These are phyloP conservation scores for Fusarium nematophilum DNA, from an alignment of 2,329 filamentous ascomycete genomes.

Conservation along the genomic window DNA sequence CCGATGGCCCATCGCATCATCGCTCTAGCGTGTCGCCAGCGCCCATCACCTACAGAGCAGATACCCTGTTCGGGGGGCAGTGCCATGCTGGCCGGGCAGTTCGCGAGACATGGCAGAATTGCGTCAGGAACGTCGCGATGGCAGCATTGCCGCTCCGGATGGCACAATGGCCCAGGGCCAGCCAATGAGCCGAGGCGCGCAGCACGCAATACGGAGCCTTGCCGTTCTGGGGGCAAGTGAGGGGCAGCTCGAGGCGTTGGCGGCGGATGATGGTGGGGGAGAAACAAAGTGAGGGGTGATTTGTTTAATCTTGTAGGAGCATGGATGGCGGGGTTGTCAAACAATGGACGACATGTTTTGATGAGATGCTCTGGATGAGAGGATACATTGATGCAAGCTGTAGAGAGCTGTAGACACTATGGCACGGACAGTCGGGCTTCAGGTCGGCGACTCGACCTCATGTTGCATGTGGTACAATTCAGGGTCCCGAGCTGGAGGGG, in stretches of 20 bases:
- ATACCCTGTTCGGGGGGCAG: not conserved
- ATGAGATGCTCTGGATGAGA: too few relatives aligned
- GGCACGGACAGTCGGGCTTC: too few relatives aligned
- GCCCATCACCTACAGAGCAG: slow-evolving; percentile 8
- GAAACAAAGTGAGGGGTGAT: slow-evolving; percentile 17
- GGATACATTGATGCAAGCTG: slow-evolving; percentile 21
- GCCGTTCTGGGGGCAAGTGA: slow-evolving; percentile 41
- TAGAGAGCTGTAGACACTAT: not conserved
- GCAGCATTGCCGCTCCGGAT: slow-evolving; percentile 40
- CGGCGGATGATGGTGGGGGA: slow-evolving; percentile 25
- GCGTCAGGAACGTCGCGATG: slow-evolving; percentile 43
- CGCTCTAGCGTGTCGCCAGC: slow-evolving; percentile 4
- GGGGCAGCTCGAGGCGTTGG: slow-evolving; percentile 25
- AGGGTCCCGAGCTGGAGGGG: not conserved
- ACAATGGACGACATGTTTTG: not conserved
- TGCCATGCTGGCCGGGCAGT: too few relatives aligned
- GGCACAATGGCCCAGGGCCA: slow-evolving; percentile 34
- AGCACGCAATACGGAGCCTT: slow-evolving; percentile 44
- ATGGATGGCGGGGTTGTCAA: slow-evolving; percentile 29
- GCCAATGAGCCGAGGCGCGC: slow-evolving; percentile 32
- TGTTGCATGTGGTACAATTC: too few relatives aligned
- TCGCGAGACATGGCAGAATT: slow-evolving; percentile 21
- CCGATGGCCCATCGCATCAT: slow-evolving; percentile 30
- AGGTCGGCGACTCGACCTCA: too few relatives aligned
- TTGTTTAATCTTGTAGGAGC: slow-evolving; percentile 10